A percentile compares a stretch with the other conserved stretches of the same genome.
Evolutionary conservation across 176 grass and related monocot genomes (phyloP).

Genomic region (Alopecurus myosuroides): DNA sequence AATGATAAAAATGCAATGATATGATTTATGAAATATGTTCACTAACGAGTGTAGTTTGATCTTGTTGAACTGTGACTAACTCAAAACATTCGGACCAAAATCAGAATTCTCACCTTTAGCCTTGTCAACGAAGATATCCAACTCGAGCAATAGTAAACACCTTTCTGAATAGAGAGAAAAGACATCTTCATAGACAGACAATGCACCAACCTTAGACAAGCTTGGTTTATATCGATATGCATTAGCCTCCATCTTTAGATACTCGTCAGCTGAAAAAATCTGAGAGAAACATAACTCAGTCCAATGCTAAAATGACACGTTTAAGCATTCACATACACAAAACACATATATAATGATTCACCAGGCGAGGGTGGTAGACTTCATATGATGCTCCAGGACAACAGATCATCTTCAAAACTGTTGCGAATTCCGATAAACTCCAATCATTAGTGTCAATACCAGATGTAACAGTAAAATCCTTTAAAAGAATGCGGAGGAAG

Average conservation of each 20-base stretch:
- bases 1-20: neutral
- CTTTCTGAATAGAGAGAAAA: neutral
- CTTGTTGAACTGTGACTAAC: neutral
- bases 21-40: too few relatives aligned
- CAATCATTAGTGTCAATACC: neutral
- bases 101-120: constrained; percentile 26
- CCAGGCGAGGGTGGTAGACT: neutral
- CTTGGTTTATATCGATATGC: neutral
- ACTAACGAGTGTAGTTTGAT: neutral
- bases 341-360: neutral
- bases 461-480: neutral
- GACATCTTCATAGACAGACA: neutral
- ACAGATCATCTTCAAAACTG: neutral
- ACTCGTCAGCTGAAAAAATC: neutral
- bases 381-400: neutral
- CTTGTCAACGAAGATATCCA: neutral
- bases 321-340: neutral
- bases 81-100: neutral
- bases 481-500: neutral
- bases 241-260: neutral
- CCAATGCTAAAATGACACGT: neutral
- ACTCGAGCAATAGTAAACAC: neutral
- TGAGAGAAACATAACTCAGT: neutral
- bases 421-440: neutral
- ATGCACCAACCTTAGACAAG: neutral